Evolutionary conservation across 192 early-diverging fungal species (phyloP).

Genomic region (Thamnidium elegans): DNA sequence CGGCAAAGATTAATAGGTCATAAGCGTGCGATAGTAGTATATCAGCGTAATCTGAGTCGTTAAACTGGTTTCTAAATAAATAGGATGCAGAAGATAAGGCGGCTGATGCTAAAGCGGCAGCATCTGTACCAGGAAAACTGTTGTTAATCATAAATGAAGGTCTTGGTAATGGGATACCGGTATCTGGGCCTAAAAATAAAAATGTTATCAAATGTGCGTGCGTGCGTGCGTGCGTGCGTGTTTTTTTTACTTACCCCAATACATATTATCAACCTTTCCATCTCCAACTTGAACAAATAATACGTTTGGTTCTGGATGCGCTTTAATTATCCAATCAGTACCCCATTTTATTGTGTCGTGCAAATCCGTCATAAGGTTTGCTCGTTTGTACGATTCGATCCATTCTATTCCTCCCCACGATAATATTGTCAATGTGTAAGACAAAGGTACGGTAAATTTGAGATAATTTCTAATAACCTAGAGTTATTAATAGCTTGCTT

Average conservation of each 20-base stretch:
- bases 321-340: conserved; percentile 59
- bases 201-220: neutral
- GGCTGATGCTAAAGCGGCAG: conserved; percentile 48
- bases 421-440: conserved; percentile 43
- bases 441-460: conserved; percentile 60
- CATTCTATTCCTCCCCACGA: conserved; percentile 57
- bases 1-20: conserved; percentile 48
- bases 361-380: conserved; percentile 44
- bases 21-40: conserved; percentile 40
- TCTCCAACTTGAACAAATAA: conserved; percentile 52
- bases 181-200: conserved; percentile 30
- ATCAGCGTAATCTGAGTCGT: conserved; percentile 45
- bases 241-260: too few species aligned
- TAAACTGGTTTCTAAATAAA: conserved; percentile 47
- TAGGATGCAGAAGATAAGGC: conserved; percentile 53
- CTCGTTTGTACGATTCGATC: conserved; percentile 48
- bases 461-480: conserved; percentile 46
- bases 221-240: neutral
- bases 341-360: conserved; percentile 53
- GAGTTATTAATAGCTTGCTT: too few species aligned
- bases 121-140: conserved; percentile 52
- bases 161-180: conserved; percentile 45
- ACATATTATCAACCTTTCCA: conserved; percentile 49
- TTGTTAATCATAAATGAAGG: conserved; percentile 46
- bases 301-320: conserved; percentile 50